Evolutionary conservation across 192 early-diverging fungal genomes (phyloP).

Genomic region (Backusella liffmaniae): DNA sequence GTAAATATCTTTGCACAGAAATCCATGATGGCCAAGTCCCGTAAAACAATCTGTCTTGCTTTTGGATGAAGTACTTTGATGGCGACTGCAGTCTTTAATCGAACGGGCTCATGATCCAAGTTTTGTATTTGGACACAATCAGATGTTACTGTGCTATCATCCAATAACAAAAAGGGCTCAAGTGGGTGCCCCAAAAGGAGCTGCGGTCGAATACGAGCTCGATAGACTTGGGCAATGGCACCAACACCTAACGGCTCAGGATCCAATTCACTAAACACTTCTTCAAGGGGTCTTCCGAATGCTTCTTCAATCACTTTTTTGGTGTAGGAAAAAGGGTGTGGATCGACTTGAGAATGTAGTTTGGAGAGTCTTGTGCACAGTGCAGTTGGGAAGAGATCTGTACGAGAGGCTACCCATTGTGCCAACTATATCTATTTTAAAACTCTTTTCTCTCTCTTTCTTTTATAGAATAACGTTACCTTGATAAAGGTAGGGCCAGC

Average conservation of each 20-base stretch:
- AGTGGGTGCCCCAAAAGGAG: conserved; percentile 15
- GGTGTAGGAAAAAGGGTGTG: conserved; percentile 76
- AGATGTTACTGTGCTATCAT: conserved; percentile 19
- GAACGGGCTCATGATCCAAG: conserved; percentile 12
- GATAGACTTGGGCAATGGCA: conserved; percentile 92
- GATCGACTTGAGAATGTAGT: conserved; percentile 78
- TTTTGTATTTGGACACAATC: conserved; percentile 10
- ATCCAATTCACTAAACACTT: conserved; percentile 79
- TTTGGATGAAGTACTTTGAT: conserved; percentile 93
- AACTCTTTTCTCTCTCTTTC: not conserved
- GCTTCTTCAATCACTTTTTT: conserved; percentile 59
- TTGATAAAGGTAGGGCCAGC: conserved; percentile 98
- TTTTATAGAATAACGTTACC: conserved; percentile 38
- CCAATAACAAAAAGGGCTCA: conserved; percentile 15
- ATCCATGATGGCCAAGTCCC: conserved; percentile 83
- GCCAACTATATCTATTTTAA: conserved; percentile 51
- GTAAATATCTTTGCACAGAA: conserved; percentile 64
- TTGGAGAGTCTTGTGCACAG: conserved; percentile 73
- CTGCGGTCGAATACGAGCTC: conserved; percentile 49
- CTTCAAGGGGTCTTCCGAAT: conserved; percentile 65
- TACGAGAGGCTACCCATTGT: conserved; percentile 93
- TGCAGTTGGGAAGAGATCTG: conserved; percentile 79
- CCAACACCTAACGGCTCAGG: conserved; percentile 84
- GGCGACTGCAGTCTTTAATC: conserved; percentile 58
- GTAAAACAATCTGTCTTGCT: conserved; percentile 61